Base-by-base conservation (phyloP, 306 rosid genomes). In the Citrullus mucosospermus region DNA sequence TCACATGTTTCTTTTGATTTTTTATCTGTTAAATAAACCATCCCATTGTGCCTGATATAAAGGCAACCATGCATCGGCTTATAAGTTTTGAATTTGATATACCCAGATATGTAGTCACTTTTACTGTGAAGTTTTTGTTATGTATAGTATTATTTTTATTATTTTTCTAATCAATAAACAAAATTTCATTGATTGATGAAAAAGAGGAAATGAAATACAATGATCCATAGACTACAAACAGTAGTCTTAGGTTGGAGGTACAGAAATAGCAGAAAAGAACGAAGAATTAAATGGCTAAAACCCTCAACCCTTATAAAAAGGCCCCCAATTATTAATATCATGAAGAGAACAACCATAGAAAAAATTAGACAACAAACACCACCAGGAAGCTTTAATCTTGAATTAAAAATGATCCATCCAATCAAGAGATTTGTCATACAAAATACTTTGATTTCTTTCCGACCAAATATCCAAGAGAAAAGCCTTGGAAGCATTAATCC, bases 21-120 rank as follows among this genome's bases (percentile, higher is more conserved):
- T 78, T 78, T 44, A 62, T 66, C 57, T 22, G 38, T 14, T 67
- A 46, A 25, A 86, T 83, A 63, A 39, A 67, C 4, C 74, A 38
- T 17, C 32, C 53, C 16, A 39, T 67, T n/a, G 53, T 67, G 53
- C 12, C 32, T 67, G 9, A 66, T 9, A 41, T 15, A 36, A 65
- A 65, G 46, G 17, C 73, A 66, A 67, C 25, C 48, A 34, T 8
- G 72, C 72, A 11, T 65, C n/a, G 12, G 17, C 72, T 65, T 63
- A 16, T 63, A 12, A 30, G n/a, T 34, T 28, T 6, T 62, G 66
- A 22, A 60, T 60, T n/a, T 60, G 30, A 25, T 38, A 25, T 60
- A 25, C 17, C 17, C 38, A 60, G 66, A 10, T 28, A 62, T 32
- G 8, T 62, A 14, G 69, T 62, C 43, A 15, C 10, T 62, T 62